Evolutionary conservation across 1,284 basidiomycete genomes (phyloP), one percentile per base, ranked within the genome.

Genomic region (Termitomyces sp.): DNA sequence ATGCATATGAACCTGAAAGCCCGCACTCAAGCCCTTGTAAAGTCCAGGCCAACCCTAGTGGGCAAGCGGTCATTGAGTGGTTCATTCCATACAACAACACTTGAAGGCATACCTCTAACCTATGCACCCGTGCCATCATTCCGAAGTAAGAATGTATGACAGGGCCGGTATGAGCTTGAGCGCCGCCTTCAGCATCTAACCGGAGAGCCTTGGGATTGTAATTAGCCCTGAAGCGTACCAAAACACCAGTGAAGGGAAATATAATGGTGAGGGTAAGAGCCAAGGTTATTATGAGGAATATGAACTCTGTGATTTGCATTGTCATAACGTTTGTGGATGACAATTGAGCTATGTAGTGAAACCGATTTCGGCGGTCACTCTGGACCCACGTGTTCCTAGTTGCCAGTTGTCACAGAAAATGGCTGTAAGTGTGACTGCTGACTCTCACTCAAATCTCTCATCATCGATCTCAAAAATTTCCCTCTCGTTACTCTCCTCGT

Each of bases 161-260:
- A 55, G 85, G 85, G 9, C 88, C 88, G 4, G 87, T 88, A 62
- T 90, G 84, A 0, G 87, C 83, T 65, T 85, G 78, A n/a, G 81
- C 83, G 53, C 80, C 84, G 21, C 86, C 88, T 65, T 90, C 88
- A 34, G 80, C 73, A 68, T 94, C 92, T 33, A 95, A 76, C 40
- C 90, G 90, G 15, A 94, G 82, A 34, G 88, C 90, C 67, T 86
- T 88, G 2, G 88, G 88, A 64, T 88, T 90, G 72, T 88, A 90
- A 64, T 90, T 89, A 24, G 88, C 88, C 68, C 88, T 77, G 64
- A 89, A 82, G 48, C 88, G 78, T 10, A 90, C 83, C 9, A 90
- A 74, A 19, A 84, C 75, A 12, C 88, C 88, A 9, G 79, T 80
- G 10, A 89, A 68, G 2, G 88, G 87, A 1, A 88, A 83, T 19